A percentile compares a stretch with the other conserved stretches of the same genome.
Evolutionary conservation across 2,329 filamentous ascomycete genomes (phyloP).

Genomic region (Talaromyces albobiverticillius): DNA sequence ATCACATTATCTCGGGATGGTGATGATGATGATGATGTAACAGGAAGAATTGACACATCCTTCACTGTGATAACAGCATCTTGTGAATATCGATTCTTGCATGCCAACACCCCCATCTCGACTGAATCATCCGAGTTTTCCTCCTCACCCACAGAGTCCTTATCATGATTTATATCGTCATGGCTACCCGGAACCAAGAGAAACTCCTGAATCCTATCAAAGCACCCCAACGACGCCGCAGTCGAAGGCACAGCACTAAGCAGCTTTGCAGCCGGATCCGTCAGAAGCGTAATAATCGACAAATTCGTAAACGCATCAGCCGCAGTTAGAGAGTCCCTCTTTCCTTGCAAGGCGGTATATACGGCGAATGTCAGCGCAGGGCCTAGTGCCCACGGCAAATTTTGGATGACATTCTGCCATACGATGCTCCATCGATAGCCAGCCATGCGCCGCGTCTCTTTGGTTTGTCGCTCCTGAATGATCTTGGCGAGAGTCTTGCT

Average conservation of each 20-base stretch:
- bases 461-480: conserved; percentile 12
- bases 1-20: conserved; percentile 15
- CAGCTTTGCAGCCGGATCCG: conserved; percentile 19
- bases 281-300: conserved; percentile 23
- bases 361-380: conserved; percentile 21
- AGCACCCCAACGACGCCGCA: conserved; percentile 16
- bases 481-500: conserved; percentile 19
- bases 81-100: neutral
- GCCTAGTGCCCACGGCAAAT: conserved; percentile 17
- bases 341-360: conserved; percentile 10
- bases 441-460: conserved; percentile 17
- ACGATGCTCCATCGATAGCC: conserved; percentile 14
- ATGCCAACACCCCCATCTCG: neutral
- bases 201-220: conserved; percentile 19
- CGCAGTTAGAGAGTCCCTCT: neutral
- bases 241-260: conserved; percentile 19
- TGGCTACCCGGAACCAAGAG: conserved; percentile 7
- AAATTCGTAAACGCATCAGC: conserved; percentile 22
- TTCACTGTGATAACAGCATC: neutral
- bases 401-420: conserved; percentile 21
- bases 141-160: neutral
- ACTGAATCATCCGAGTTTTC: neutral
- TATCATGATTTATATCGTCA: neutral
- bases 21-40: too few species aligned
- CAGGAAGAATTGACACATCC: conserved; percentile 1